Evolutionary conservation across 139 green algal genomes (phyloP), one percentile per base, ranked within the genome.

Genomic region (Coccomyxa sp.): DNA sequence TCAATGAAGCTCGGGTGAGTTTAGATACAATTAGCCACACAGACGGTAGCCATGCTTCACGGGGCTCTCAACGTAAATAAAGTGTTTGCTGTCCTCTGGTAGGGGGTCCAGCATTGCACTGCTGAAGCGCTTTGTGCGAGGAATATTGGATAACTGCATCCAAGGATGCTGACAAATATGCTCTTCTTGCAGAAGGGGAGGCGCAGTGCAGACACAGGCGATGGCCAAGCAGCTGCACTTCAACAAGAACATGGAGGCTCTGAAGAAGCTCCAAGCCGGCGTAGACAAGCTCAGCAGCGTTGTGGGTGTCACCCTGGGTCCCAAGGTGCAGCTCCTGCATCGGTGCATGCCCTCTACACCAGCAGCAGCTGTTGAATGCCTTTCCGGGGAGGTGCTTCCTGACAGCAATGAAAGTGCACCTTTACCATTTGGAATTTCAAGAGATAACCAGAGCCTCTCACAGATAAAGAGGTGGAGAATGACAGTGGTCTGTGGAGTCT

Each of bases 221-320:
- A 70, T 70, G 68, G 95, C 96, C 79, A 99, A 99, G 92, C 86
- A 99, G 88, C 92, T 99, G 81, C 93, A 99, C 88, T 99, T 99
- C 89, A 99, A 99, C 92, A 92, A 91, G 75, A 95, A 98, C 84
- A 95, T 95, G 85, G 91, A 95, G 70, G 95, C 97, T 1, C 85
- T 99, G 34, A 99, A 99, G 91, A 90, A 87, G 73, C 98, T 98
- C 94, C 93, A 98, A 89, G 88, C 90, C 24, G 97, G 97, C 73
- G 97, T 97, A 22, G 95, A 99, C 83, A 99, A 99, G 92, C 94
- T 99, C 27, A 95, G 97, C 37, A 94, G 89, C 68, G 92, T 99
- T 12, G 97, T 99, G 29, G 97, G 97, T 75, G 96, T 99, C 10
- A 99, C 97, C n/a, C 92, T 99, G 54, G 97, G 97, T 9, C 97